A percentile compares a stretch with the other conserved stretches of the same genome.
phyloP scores from a whole-genome alignment of 352 stramenopile genomes.

The Phytophthora parvispora region DNA sequence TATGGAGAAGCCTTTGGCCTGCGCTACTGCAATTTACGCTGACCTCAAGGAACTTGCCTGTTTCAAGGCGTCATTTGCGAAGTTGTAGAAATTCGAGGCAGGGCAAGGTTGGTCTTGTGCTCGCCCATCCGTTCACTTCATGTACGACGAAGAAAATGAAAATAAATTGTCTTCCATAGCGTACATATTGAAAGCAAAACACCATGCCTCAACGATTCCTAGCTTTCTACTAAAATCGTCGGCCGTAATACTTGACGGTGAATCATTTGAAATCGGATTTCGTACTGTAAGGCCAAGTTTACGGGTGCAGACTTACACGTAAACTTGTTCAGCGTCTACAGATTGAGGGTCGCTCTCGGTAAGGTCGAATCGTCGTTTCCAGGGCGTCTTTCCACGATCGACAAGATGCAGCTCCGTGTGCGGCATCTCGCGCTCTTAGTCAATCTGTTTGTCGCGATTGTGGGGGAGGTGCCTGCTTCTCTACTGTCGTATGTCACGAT shows the following conservation, averaged over 20 bases:
- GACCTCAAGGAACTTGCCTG: conserved; percentile 4
- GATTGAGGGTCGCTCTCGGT: not conserved
- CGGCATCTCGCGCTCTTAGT: not conserved
- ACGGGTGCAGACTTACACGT: not conserved
- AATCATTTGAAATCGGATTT: too few species aligned
- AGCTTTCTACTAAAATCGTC: too few species aligned
- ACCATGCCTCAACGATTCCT: too few species aligned
- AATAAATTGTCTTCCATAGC: too few species aligned
- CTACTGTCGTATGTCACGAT: not conserved
- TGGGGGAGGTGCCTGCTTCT: not conserved
- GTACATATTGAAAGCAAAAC: too few species aligned
- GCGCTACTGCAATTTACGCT: conserved; percentile 1
- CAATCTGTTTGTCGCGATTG: not conserved
- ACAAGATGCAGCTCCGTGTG: not conserved
- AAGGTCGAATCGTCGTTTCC: not conserved
- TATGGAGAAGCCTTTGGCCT: conserved; percentile 23
- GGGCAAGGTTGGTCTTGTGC: too few species aligned
- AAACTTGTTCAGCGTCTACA: not conserved
- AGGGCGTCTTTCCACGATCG: not conserved
- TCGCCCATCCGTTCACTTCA: too few species aligned
- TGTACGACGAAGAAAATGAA: too few species aligned
- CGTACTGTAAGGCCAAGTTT: too few species aligned
- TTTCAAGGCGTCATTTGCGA: conserved; percentile 2
- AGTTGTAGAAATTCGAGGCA: not conserved
- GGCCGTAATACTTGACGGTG: too few species aligned